phyloP scores from a whole-genome alignment of 148 eudicot genomes.

The Simmondsia chinensis region DNA sequence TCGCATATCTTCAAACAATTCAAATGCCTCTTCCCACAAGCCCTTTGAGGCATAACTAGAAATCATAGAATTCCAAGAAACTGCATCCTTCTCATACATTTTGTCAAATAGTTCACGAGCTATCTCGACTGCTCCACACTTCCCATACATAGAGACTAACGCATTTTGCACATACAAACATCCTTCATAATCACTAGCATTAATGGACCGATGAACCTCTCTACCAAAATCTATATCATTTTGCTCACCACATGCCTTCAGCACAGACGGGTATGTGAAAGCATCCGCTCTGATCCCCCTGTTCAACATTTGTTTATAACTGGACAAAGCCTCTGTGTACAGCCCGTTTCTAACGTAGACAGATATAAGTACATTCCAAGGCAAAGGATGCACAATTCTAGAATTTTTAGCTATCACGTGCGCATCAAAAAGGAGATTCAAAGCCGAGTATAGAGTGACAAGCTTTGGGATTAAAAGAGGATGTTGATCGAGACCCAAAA shows the following conservation, averaged over 20 bases:
- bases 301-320: constrained; percentile 46
- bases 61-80: constrained; percentile 84
- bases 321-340: constrained; percentile 33
- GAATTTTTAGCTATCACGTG: constrained; percentile 38
- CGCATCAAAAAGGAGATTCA: constrained; percentile 43
- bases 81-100: constrained; percentile 41
- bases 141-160: constrained; percentile 67
- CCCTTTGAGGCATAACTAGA: constrained; percentile 54
- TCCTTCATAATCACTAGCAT: constrained; percentile 18
- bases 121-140: constrained; percentile 58
- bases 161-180: constrained; percentile 63
- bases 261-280: constrained; percentile 66
- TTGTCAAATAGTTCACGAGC: constrained; percentile 52
- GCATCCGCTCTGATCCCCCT: constrained; percentile 54
- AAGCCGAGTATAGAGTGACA: constrained; percentile 46
- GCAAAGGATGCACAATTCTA: constrained; percentile 35
- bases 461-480: constrained; percentile 44
- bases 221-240: constrained; percentile 42
- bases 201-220: constrained; percentile 43
- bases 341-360: constrained; percentile 44
- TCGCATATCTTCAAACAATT: constrained; percentile 45
- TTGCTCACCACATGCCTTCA: constrained; percentile 74
- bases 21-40: constrained; percentile 54
- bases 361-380: constrained; percentile 80
- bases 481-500: constrained; percentile 41